phyloP scores from a whole-genome alignment of 805 yeast species.

The Debaryomyces prosopidis region DNA sequence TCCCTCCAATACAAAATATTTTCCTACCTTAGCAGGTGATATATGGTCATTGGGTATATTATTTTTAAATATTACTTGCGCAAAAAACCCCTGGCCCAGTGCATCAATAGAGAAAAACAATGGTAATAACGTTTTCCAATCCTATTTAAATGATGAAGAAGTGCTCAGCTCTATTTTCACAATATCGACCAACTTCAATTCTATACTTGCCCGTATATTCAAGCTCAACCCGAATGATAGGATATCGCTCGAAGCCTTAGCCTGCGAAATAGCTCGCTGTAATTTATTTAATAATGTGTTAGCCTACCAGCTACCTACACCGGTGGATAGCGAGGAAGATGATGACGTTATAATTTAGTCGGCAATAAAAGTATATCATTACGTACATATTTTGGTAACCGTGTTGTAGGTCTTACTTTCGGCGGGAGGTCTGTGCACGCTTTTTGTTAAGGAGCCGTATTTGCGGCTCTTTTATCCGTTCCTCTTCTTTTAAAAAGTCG shows the following conservation, averaged over 20 bases:
- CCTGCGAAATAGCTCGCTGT: conserved; percentile 33
- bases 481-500: too few relatives aligned
- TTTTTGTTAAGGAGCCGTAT: too few relatives aligned
- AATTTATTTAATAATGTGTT: conserved; percentile 31
- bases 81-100: conserved; percentile 88
- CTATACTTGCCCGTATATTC: conserved; percentile 48
- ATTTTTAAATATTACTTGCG: conserved; percentile 74
- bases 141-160: conserved; percentile 51
- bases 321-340: neutral
- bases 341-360: neutral
- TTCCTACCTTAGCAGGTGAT: conserved; percentile 77
- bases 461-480: too few relatives aligned
- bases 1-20: conserved; percentile 26
- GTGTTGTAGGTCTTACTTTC: too few relatives aligned
- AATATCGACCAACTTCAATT: conserved; percentile 61
- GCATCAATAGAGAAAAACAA: conserved; percentile 63
- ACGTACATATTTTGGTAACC: too few relatives aligned
- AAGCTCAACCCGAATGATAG: conserved; percentile 50
- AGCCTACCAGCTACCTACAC: conserved; percentile 1
- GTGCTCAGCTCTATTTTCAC: conserved; percentile 71
- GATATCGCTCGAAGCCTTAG: conserved; percentile 39
- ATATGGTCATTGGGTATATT: conserved; percentile 83
- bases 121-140: conserved; percentile 52
- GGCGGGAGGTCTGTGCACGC: too few relatives aligned
- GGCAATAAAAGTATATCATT: too few relatives aligned